A percentile compares a stretch with the other conserved stretches of the same genome.
Conservation (phyloP, 1,284 basidiomycete genomes). For the Trichosporon ovoides region DNA sequence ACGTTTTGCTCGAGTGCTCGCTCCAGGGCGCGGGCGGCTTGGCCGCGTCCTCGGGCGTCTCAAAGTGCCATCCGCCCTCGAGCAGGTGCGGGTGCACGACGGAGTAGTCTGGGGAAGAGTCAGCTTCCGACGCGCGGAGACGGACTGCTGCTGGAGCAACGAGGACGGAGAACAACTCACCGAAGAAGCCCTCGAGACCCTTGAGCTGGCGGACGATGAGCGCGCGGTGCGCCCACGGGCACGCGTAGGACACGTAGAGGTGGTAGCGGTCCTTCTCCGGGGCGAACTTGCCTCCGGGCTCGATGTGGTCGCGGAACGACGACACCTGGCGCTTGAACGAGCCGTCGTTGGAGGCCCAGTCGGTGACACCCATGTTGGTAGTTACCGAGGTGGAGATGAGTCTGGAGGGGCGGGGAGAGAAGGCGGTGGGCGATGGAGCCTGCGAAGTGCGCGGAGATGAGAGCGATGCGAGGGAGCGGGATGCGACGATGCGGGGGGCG, state of each 20-base stretch:
- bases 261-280: conserved; percentile 84
- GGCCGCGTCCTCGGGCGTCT: conserved; percentile 44
- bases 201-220: conserved; percentile 86
- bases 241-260: conserved; percentile 78
- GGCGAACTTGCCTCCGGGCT: conserved; percentile 65
- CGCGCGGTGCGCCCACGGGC: conserved; percentile 86
- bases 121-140: background rate
- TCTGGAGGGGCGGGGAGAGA: background rate
- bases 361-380: conserved; percentile 55
- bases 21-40: conserved; percentile 27
- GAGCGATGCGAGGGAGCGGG: background rate
- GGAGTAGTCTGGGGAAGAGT: conserved; percentile 58
- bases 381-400: conserved; percentile 6
- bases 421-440: background rate
- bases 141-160: too few species aligned
- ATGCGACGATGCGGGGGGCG: conserved; percentile 1
- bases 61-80: conserved; percentile 80
- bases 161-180: too few species aligned
- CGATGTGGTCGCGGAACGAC: conserved; percentile 68
- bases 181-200: conserved; percentile 76
- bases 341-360: conserved; percentile 64
- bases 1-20: conserved; percentile 54
- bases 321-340: conserved; percentile 72
- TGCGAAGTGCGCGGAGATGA: background rate
- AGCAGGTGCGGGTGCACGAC: conserved; percentile 84